phyloP scores from a whole-genome alignment of 371 early-diverging fungal species.

The Rhizomucor miehei region DNA sequence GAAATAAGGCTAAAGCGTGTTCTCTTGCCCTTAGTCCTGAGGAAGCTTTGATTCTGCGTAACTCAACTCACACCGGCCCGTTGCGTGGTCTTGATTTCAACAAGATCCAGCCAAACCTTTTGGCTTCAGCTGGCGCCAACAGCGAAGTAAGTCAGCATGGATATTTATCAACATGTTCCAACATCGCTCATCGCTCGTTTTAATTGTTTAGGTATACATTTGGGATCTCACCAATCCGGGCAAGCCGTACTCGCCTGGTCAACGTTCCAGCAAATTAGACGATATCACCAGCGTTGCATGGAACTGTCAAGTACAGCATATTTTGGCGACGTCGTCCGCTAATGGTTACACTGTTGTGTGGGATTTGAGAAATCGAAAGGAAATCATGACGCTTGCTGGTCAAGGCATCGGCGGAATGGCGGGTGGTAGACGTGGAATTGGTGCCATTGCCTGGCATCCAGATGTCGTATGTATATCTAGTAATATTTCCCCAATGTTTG shows the following conservation, averaged over 20 bases:
- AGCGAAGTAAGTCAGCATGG: slow-evolving; percentile 65
- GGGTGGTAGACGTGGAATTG: slow-evolving; percentile 67
- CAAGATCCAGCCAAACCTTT: slow-evolving; percentile 77
- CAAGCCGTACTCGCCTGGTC: slow-evolving; percentile 87
- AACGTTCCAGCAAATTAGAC: slow-evolving; percentile 79
- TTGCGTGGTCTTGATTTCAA: slow-evolving; percentile 94
- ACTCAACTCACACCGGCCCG: slow-evolving; percentile 80
- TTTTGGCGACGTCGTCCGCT: slow-evolving; percentile 87
- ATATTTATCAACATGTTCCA: background rate
- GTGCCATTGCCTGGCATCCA: slow-evolving; percentile 94
- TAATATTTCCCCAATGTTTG: background rate
- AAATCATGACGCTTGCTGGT: slow-evolving; percentile 78
- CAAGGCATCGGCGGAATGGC: slow-evolving; percentile 57
- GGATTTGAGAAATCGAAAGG: slow-evolving; percentile 89
- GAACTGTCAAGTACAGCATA: slow-evolving; percentile 93
- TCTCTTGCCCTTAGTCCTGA: slow-evolving; percentile 19
- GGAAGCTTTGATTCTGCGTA: slow-evolving; percentile 61
- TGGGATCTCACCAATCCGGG: slow-evolving; percentile 91
- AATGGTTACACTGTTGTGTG: slow-evolving; percentile 94
- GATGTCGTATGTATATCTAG: slow-evolving; percentile 63
- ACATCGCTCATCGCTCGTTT: background rate
- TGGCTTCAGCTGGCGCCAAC: slow-evolving; percentile 89
- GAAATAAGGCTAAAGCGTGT: background rate
- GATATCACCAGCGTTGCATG: slow-evolving; percentile 88
- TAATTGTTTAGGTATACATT: slow-evolving; percentile 67